These are phyloP conservation scores for Tillandsia leiboldiana DNA, from an alignment of 176 grass and related monocot genomes.

Conservation along the genomic window DNA sequence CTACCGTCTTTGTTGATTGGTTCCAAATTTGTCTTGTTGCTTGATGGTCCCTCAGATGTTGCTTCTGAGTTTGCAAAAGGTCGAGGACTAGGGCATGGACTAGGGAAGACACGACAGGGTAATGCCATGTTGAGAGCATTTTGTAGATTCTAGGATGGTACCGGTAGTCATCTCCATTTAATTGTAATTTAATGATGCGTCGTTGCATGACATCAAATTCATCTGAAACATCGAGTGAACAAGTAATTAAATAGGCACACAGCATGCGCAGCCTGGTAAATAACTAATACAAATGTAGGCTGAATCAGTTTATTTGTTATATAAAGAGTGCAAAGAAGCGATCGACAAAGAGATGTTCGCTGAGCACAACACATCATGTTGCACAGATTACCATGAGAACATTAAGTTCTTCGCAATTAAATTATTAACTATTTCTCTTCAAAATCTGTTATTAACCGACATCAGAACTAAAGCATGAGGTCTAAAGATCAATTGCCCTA, in stretches of 20 bases:
- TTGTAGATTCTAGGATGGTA: neutral
- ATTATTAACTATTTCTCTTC: neutral
- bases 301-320: neutral
- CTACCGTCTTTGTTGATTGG: neutral
- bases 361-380: neutral
- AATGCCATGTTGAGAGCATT: neutral
- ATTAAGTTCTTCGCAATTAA: neutral
- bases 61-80: neutral
- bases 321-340: neutral
- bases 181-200: neutral
- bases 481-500: too few species aligned
- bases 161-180: neutral
- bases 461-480: neutral
- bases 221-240: neutral
- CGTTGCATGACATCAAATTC: conserved; percentile 4
- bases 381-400: neutral
- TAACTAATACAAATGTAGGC: neutral
- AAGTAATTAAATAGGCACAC: neutral
- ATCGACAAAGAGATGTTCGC: neutral
- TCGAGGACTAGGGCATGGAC: neutral
- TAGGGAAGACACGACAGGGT: neutral
- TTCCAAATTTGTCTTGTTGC: neutral
- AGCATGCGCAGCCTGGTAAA: neutral
- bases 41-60: neutral
- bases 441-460: neutral